phyloP scores from a whole-genome alignment of 2,329 filamentous ascomycete genomes.

The Penicillium freii region DNA sequence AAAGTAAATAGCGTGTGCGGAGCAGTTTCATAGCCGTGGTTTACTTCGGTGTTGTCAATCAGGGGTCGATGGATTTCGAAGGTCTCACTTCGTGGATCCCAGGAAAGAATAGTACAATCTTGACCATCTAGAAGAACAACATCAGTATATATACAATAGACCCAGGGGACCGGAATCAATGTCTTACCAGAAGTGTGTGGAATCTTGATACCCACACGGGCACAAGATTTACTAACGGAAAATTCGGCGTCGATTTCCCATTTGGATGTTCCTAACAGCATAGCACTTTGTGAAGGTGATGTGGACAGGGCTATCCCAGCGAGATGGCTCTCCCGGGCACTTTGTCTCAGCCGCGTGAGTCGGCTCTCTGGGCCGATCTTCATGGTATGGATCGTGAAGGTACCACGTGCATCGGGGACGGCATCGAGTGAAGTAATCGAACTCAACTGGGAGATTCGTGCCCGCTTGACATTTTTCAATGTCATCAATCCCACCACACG shows the following conservation, averaged over 20 bases:
- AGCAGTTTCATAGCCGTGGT: slow-evolving; percentile 37
- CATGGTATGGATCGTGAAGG: slow-evolving; percentile 46
- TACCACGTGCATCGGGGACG: slow-evolving; percentile 20
- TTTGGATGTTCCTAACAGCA: slow-evolving; percentile 16
- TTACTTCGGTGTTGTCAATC: slow-evolving; percentile 31
- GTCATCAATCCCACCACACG: slow-evolving; percentile 46
- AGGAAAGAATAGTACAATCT: slow-evolving; percentile 41
- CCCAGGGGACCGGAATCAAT: background rate
- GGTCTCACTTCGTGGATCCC: slow-evolving; percentile 40
- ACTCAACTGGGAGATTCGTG: slow-evolving; percentile 37
- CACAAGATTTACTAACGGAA: slow-evolving; percentile 25
- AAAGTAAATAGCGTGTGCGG: slow-evolving; percentile 50
- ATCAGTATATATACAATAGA: background rate
- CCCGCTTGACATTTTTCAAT: slow-evolving; percentile 37
- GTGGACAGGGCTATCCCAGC: slow-evolving; percentile 1
- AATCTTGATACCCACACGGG: slow-evolving; percentile 31
- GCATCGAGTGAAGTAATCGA: slow-evolving; percentile 46
- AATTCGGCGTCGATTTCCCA: slow-evolving; percentile 32
- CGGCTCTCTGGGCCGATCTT: slow-evolving; percentile 35
- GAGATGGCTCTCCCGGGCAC: slow-evolving; percentile 12
- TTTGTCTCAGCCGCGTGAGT: slow-evolving; percentile 30
- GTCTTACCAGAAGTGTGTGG: slow-evolving; percentile 24
- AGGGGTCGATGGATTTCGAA: slow-evolving; percentile 42
- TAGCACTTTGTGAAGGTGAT: background rate
- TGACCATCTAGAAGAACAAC: slow-evolving; percentile 23